Conservation (phyloP, 164 flowering plant species). For the Tinospora cordifolia region DNA sequence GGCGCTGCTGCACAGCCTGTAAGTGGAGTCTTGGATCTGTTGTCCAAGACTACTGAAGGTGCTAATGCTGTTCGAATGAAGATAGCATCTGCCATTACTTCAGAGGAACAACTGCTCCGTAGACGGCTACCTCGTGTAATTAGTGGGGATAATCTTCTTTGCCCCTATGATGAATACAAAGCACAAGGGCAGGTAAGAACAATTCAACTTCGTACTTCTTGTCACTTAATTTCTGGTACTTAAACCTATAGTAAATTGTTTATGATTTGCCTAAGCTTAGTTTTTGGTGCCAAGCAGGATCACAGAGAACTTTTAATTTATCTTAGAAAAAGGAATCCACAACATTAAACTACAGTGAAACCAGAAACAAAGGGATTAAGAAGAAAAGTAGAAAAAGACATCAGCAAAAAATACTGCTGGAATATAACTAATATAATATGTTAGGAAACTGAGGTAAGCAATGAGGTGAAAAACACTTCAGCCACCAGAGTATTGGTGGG, state of each 20-base stretch:
- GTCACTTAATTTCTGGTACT: neutral
- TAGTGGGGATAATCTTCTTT: constrained; percentile 87
- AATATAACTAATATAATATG: too few relatives aligned
- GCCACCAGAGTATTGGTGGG: too few relatives aligned
- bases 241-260: neutral
- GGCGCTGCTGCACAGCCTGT: constrained; percentile 99
- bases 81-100: constrained; percentile 85
- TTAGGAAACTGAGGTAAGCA: too few relatives aligned
- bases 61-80: constrained; percentile 99
- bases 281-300: neutral
- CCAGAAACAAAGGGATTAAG: neutral
- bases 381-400: too few relatives aligned
- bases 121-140: constrained; percentile 88
- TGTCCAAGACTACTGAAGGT: constrained; percentile 98
- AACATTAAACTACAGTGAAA: neutral
- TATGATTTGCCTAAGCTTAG: neutral
- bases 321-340: neutral
- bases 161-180: constrained; percentile 84
- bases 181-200: constrained; percentile 87
- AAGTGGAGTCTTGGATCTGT: constrained; percentile 91
- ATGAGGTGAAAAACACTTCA: too few relatives aligned
- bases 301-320: neutral
- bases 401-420: too few relatives aligned
- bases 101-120: constrained; percentile 93
- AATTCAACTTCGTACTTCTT: constrained; percentile 1